Evolutionary conservation across 306 rosid species (phyloP).

Genomic region (Chamaecrista fasciculata): DNA sequence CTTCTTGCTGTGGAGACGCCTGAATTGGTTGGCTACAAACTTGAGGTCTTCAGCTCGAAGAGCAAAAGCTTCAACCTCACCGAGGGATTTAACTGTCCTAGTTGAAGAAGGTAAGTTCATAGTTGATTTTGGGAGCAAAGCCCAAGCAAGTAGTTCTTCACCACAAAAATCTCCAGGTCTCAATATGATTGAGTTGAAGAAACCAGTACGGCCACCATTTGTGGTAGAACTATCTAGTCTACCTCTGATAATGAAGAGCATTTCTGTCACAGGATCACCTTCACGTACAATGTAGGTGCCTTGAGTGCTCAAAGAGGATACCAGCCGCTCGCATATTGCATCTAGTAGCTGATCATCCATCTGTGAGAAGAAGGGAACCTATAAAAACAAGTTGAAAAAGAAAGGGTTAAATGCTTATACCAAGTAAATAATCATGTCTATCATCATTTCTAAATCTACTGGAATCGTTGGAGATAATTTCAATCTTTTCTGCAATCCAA

Average conservation of each 20-base stretch:
- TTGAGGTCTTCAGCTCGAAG: slow-evolving; percentile 93
- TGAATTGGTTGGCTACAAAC: slow-evolving; percentile 93
- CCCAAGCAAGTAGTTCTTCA: slow-evolving; percentile 97
- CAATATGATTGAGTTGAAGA: slow-evolving; percentile 83
- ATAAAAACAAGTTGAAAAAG: slow-evolving; percentile 1
- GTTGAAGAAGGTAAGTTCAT: slow-evolving; percentile 89
- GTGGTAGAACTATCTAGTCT: slow-evolving; percentile 90
- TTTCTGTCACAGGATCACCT: slow-evolving; percentile 94
- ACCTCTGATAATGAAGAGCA: slow-evolving; percentile 90
- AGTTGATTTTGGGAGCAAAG: slow-evolving; percentile 83
- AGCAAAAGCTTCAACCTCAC: slow-evolving; percentile 94
- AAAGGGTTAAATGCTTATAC: not conserved
- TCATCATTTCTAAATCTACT: not conserved
- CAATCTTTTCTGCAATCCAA: not conserved
- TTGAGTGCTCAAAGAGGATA: slow-evolving; percentile 86
- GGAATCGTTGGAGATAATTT: not conserved
- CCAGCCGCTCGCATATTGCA: slow-evolving; percentile 94
- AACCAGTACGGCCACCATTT: slow-evolving; percentile 91
- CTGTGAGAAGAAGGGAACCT: slow-evolving; percentile 98
- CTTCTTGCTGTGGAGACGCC: slow-evolving; percentile 96
- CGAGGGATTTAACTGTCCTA: slow-evolving; percentile 68
- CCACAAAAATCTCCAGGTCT: slow-evolving; percentile 98
- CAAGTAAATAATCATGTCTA: no score
- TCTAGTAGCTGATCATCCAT: slow-evolving; percentile 97
- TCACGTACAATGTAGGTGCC: slow-evolving; percentile 89